Conservation (phyloP, 2,329 filamentous ascomycete genomes). For the Capronia coronata region DNA sequence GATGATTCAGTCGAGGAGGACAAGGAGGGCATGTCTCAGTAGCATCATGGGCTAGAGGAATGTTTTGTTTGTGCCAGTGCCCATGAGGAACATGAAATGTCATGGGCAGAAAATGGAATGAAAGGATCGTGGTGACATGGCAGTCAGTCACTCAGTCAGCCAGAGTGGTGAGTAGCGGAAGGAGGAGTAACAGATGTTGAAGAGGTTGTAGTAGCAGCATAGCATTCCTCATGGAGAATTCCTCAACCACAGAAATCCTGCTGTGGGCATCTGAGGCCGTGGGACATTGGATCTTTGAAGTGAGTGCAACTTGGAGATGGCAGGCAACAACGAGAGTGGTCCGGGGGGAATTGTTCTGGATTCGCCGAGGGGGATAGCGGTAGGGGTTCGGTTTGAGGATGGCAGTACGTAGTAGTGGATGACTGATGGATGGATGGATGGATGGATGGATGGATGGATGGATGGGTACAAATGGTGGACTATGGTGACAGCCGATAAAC, state of each 20-base stretch:
- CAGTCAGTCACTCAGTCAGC: neutral
- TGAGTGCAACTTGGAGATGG: conserved; percentile 7
- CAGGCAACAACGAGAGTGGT: neutral
- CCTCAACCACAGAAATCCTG: neutral
- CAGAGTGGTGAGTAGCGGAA: conserved; percentile 1
- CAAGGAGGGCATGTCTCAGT: neutral
- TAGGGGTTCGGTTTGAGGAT: neutral
- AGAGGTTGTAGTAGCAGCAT: conserved; percentile 19
- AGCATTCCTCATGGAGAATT: conserved; percentile 6
- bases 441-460: neutral
- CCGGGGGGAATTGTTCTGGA: neutral
- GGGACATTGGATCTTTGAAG: neutral
- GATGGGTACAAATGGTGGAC: neutral
- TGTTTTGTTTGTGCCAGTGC: conserved; percentile 14
- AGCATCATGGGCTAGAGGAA: conserved; percentile 13
- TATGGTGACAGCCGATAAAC: conserved; percentile 9
- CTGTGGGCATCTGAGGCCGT: conserved; percentile 1
- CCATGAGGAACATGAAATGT: conserved; percentile 5
- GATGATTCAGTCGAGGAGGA: conserved; percentile 12
- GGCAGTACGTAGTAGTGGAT: too few species aligned
- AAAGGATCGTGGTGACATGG: conserved; percentile 17
- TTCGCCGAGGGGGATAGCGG: neutral
- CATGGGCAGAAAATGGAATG: conserved; percentile 10
- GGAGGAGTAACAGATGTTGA: neutral
- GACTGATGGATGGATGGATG: neutral